A percentile compares a stretch with the other conserved stretches of the same genome.
phyloP scores from a whole-genome alignment of 2,329 filamentous ascomycete species.

The Paracoccidioides brasiliensis region DNA sequence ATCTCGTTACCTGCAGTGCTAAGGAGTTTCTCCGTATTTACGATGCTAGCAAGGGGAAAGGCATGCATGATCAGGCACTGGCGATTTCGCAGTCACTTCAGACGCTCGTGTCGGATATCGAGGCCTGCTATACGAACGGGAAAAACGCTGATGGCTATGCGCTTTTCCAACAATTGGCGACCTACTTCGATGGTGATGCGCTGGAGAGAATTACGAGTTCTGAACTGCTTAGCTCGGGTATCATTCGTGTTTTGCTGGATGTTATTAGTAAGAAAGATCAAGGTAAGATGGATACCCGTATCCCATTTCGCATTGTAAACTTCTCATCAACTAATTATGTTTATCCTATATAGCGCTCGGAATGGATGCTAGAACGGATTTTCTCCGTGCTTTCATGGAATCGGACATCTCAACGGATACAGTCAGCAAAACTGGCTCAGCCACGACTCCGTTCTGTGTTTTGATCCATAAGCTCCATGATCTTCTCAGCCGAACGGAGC shows the following conservation, averaged over 20 bases:
- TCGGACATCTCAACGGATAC: conserved; percentile 44
- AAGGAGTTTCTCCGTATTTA: conserved; percentile 74
- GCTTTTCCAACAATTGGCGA: conserved; percentile 63
- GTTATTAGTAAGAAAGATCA: conserved; percentile 60
- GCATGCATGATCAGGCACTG: conserved; percentile 65
- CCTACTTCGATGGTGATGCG: conserved; percentile 78
- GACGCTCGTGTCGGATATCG: conserved; percentile 56
- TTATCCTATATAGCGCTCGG: background rate
- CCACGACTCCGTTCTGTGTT: conserved; percentile 75
- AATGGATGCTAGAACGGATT: conserved; percentile 58
- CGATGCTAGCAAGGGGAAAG: conserved; percentile 60
- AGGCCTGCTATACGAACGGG: conserved; percentile 49
- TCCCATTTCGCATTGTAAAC: conserved; percentile 1
- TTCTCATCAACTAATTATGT: conserved; percentile 1
- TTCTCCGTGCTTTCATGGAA: conserved; percentile 87
- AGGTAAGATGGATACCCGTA: conserved; percentile 14
- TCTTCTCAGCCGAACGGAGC: conserved; percentile 86
- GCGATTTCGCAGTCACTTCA: conserved; percentile 64
- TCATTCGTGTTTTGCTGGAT: conserved; percentile 71
- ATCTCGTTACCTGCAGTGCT: conserved; percentile 62
- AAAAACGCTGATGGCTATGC: conserved; percentile 40
- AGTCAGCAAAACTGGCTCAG: conserved; percentile 50
- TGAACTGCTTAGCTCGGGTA: conserved; percentile 77
- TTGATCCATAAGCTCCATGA: conserved; percentile 92
- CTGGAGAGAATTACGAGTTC: conserved; percentile 91